Percentiles rank a stretch among this genome's conserved stretches.
Conservation (phyloP, 495 filamentous ascomycete genomes). For the Aspergillus ostianus region DNA sequence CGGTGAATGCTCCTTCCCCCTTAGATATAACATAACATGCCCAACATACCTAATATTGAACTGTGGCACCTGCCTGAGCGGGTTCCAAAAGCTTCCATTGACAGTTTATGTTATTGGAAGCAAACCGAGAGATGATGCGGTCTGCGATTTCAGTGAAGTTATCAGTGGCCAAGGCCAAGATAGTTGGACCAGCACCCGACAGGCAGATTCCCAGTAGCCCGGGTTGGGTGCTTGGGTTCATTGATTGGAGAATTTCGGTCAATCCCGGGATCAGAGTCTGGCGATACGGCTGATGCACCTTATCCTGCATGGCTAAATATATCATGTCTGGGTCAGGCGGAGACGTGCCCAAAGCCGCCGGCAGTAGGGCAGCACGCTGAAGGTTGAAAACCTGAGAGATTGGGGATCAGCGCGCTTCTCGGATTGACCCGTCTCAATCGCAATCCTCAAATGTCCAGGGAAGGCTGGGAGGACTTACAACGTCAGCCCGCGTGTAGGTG, state of each 20-base stretch:
- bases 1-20: neutral
- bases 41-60: slow-evolving; percentile 29
- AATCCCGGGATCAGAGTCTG: slow-evolving; percentile 85
- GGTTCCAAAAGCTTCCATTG: slow-evolving; percentile 85
- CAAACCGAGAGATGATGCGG: slow-evolving; percentile 67
- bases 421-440: neutral
- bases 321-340: slow-evolving; percentile 93
- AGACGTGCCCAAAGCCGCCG: slow-evolving; percentile 77
- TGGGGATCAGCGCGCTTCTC: slow-evolving; percentile 6
- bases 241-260: slow-evolving; percentile 80
- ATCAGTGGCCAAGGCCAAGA: slow-evolving; percentile 84
- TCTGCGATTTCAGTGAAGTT: slow-evolving; percentile 84
- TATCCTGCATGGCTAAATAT: slow-evolving; percentile 96
- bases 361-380: slow-evolving; percentile 84
- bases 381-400: slow-evolving; percentile 77
- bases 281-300: slow-evolving; percentile 92
- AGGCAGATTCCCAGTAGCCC: slow-evolving; percentile 90
- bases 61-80: slow-evolving; percentile 76
- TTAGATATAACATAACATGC: neutral
- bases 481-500: slow-evolving; percentile 71
- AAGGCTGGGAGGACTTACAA: slow-evolving; percentile 49
- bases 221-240: slow-evolving; percentile 79
- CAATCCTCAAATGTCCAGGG: neutral
- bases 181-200: slow-evolving; percentile 90
- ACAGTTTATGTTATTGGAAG: slow-evolving; percentile 68